Evolutionary conservation across 768 basidiomycete genomes (phyloP), one percentile per base, ranked within the genome.

Genomic region (Termitomyces sp.): DNA sequence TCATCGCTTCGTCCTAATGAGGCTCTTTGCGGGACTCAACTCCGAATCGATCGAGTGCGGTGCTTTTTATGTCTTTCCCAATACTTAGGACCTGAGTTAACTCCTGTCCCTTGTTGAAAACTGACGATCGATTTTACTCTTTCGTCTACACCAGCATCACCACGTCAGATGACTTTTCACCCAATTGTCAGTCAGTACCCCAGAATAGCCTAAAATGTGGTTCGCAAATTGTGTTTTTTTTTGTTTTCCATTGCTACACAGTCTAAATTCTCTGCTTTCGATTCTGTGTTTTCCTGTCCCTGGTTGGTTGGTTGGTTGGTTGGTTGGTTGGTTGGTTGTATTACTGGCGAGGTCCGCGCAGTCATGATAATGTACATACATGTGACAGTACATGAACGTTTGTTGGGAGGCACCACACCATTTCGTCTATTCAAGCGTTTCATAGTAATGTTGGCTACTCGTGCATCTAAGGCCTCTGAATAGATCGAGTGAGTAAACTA

Each of bases 91-190:
- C n/a, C 8, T 5, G n/a, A 41, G 5, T 20, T 41, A n/a, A n/a
- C 39, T 41, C 16, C 26, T 46, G 44, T 16, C 27, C 10, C 10
- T 48, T n/a, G 18, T 31, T 14, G 20, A 22, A 20, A 34, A 49
- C 20, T 48, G 47, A 48, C 46, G 32, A 55, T 88, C n/a, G 10
- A 10, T 2, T 32, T 32, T 32, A 12, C 10, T n/a, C n/a, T 2
- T 37, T 22, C 32, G 32, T 47, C 46, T 31, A 13, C 2, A 31
- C 27, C 26, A 46, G 34, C 8, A 29, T 24, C 31, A 32, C 24
- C 32, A 36, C 24, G 20, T 50, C 48, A 34, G 34, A 50, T 36
- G 48, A 24, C n/a, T 20, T 29, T n/a, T 6, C n/a, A 3, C n/a
- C n/a, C n/a, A n/a, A n/a, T n/a, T n/a, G n/a, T n/a, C n/a, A n/a